These are phyloP conservation scores for Dactylellina cionopaga DNA, from an alignment of 2,329 filamentous ascomycete genomes.

Conservation along the genomic window DNA sequence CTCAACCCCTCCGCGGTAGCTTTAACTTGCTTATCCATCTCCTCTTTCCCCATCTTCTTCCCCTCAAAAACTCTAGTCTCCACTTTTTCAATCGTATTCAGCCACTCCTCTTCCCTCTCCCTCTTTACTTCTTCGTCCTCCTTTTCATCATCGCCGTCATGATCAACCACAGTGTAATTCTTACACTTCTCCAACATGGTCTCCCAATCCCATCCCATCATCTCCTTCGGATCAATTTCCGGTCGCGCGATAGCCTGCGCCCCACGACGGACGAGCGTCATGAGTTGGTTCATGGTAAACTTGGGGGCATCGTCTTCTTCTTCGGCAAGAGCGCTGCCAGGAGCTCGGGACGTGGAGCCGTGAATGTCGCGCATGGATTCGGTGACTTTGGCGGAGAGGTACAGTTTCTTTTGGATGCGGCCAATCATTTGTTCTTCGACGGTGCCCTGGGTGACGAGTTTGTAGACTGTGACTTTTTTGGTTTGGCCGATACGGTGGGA, in stretches of 20 bases:
- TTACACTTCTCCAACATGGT: conserved; percentile 68
- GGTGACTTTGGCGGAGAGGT: conserved; percentile 70
- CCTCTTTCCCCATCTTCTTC: conserved; percentile 62
- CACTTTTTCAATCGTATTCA: conserved; percentile 68
- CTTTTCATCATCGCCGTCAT: conserved; percentile 58
- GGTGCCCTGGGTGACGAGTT: conserved; percentile 68
- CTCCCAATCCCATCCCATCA: conserved; percentile 69
- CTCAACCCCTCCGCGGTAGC: conserved; percentile 59
- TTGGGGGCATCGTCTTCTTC: conserved; percentile 65
- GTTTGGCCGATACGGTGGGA: conserved; percentile 69
- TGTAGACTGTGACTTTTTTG: conserved; percentile 67
- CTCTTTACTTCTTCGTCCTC: conserved; percentile 60
- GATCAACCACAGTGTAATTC: conserved; percentile 64
- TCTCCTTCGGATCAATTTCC: conserved; percentile 67
- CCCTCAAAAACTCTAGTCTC: conserved; percentile 70
- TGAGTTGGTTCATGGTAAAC: conserved; percentile 66
- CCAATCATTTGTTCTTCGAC: conserved; percentile 70
- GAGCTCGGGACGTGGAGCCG: conserved; percentile 52
- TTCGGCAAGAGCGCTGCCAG: conserved; percentile 26
- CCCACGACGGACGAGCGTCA: conserved; percentile 67
- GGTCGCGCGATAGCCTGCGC: conserved; percentile 66
- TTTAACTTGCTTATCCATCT: conserved; percentile 57
- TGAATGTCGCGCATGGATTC: conserved; percentile 69
- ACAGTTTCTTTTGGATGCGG: conserved; percentile 71
- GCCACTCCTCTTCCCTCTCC: conserved; percentile 68